Base-by-base conservation (phyloP, 2,329 filamentous ascomycete genomes). In the Verticillium klebahnii region DNA sequence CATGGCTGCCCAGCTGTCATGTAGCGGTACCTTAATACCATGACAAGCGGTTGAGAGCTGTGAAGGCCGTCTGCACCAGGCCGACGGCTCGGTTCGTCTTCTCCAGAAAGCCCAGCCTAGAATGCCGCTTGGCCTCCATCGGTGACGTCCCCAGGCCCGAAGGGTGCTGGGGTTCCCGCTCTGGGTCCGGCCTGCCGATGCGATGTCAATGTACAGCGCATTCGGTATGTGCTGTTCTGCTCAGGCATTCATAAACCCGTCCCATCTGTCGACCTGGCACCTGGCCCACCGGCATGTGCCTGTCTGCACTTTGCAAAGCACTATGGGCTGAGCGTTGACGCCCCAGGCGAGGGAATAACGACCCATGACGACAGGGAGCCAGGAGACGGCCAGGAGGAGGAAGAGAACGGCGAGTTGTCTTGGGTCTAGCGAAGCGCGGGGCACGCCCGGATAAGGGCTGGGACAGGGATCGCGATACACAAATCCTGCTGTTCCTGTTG, bases 1-100 rank as follows among this genome's bases (percentile, higher is more conserved):
- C 71, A 72, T 75, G 61, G 73, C 72, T 76, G 71, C 73, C 73
- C 73, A 75, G 74, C 65, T 56, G 36, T 67, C 67, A 70, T 69
- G 74, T 76, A 75, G 69, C 69, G 65, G 69, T 72, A 70, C 69
- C 70, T 71, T 60, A 66, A 25, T 2, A 5, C 4, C 5, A n/a
- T 25, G 40, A 50, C 7, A 9, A n/a, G 9, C n/a, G 40, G 19
- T 11, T 2, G 17, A 19, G 40, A 9, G 40, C 23, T 50, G 19
- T 9, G 7, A 23, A 5, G n/a, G 6, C 40, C 19, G 40, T n/a
- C n/a, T 23, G n/a, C n/a, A 1, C 40, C n/a, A 50, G 40, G 40
- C 40, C 40, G 19, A 50, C 40, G 40, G 40, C n/a, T 50, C 40
- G 40, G 40, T 50, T 50, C 40, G 40, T 50, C 40, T 25, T 50